phyloP scores from a whole-genome alignment of 495 filamentous ascomycete genomes.

The Xylaria flabelliformis region DNA sequence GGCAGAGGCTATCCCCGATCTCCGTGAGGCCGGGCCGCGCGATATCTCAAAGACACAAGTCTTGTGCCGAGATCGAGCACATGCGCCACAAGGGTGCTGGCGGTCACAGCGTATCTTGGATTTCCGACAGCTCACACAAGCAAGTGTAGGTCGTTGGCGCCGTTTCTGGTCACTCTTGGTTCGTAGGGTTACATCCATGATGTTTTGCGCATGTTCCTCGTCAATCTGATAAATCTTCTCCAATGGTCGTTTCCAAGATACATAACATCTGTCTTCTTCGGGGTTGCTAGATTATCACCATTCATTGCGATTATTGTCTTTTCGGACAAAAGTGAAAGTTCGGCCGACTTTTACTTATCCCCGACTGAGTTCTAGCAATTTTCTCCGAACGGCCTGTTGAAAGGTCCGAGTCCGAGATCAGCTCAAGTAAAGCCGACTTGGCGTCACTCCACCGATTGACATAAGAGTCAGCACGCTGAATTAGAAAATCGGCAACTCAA shows the following conservation, averaged over 20 bases:
- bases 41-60: slow-evolving; percentile 50
- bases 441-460: neutral
- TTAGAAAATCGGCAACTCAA: neutral
- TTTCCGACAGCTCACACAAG: slow-evolving; percentile 54
- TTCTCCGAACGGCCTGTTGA: neutral
- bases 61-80: slow-evolving; percentile 52
- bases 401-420: neutral
- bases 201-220: neutral
- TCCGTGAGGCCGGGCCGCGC: slow-evolving; percentile 32
- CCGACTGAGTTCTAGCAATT: neutral
- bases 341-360: slow-evolving; percentile 23
- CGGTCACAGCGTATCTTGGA: slow-evolving; percentile 61
- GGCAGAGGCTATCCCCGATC: slow-evolving; percentile 27
- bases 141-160: slow-evolving; percentile 19
- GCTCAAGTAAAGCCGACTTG: neutral
- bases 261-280: neutral
- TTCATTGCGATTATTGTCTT: neutral
- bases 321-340: slow-evolving; percentile 11
- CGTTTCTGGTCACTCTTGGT: slow-evolving; percentile 17
- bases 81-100: slow-evolving; percentile 58
- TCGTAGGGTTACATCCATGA: slow-evolving; percentile 10
- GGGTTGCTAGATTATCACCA: neutral
- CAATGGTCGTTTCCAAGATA: neutral
- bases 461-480: neutral
- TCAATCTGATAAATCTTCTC: neutral